phyloP scores from a whole-genome alignment of 2,329 filamentous ascomycete species.

The Lachnum nothofagi region DNA sequence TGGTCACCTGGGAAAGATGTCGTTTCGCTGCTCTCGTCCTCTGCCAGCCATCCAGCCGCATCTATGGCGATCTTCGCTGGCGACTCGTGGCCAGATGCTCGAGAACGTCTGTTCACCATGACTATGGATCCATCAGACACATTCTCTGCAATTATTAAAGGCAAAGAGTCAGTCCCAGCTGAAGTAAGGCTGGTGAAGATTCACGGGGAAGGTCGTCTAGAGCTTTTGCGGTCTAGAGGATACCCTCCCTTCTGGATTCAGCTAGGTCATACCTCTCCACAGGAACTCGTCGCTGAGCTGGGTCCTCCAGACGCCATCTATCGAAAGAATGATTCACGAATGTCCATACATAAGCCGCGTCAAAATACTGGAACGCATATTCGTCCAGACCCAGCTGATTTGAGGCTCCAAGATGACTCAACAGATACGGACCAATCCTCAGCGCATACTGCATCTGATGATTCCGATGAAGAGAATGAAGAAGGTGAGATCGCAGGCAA shows the following conservation, averaged over 20 bases:
- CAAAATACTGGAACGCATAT: constrained; percentile 47
- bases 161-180: constrained; percentile 75
- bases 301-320: constrained; percentile 94
- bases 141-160: constrained; percentile 62
- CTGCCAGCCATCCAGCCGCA: constrained; percentile 68
- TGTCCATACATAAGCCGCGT: constrained; percentile 73
- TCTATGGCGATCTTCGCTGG: constrained; percentile 91
- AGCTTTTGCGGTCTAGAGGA: constrained; percentile 69
- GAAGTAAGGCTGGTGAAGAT: constrained; percentile 79
- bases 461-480: constrained; percentile 59
- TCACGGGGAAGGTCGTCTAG: constrained; percentile 71
- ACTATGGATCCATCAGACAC: constrained; percentile 69
- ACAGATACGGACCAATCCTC: constrained; percentile 74
- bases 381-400: constrained; percentile 39
- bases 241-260: constrained; percentile 63
- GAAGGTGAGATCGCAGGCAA: constrained; percentile 51
- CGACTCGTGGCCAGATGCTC: constrained; percentile 81
- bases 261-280: constrained; percentile 81
- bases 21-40: constrained; percentile 76
- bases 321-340: constrained; percentile 79
- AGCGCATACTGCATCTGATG: constrained; percentile 64
- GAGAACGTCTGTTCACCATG: constrained; percentile 71
- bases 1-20: constrained; percentile 77
- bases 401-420: constrained; percentile 45
- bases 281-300: constrained; percentile 84